Evolutionary conservation across 2,329 filamentous ascomycete species (phyloP).

Genomic region (Elsinoe batatas): DNA sequence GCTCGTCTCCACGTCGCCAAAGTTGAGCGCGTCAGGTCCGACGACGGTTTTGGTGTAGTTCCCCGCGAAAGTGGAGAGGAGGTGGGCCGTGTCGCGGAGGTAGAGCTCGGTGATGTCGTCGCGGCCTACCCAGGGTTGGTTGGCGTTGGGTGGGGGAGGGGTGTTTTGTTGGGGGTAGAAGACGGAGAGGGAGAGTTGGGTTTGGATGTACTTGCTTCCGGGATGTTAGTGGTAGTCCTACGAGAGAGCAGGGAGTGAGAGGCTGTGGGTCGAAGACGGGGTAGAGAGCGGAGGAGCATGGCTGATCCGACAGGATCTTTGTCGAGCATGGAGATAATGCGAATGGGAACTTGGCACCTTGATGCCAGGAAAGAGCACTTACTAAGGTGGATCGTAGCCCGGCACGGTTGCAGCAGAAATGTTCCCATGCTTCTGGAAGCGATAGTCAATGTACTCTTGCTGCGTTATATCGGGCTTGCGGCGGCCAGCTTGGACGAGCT

Average conservation of each 20-base stretch:
- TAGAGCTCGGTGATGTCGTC: slow-evolving; percentile 4
- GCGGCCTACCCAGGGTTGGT: neutral
- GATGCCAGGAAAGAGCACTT: neutral
- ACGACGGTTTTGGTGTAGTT: neutral
- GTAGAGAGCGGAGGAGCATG: neutral
- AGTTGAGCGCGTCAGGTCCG: neutral
- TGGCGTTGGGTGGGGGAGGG: neutral
- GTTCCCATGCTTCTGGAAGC: neutral
- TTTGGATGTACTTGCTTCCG: slow-evolving; percentile 4
- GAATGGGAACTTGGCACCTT: no score
- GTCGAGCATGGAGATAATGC: no score
- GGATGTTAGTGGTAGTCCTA: neutral
- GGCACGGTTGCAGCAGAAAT: neutral
- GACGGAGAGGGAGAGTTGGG: neutral
- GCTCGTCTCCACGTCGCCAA: neutral
- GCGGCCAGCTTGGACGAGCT: neutral
- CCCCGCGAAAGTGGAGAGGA: neutral
- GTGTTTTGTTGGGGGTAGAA: neutral
- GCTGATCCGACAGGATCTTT: neutral
- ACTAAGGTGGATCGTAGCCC: neutral
- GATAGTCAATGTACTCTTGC: slow-evolving; percentile 3
- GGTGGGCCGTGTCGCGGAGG: neutral
- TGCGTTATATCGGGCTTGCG: slow-evolving; percentile 3
- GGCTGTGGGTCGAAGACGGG: neutral
- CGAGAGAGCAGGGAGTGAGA: neutral